Evolutionary conservation across 495 filamentous ascomycete species (phyloP).

Genomic region (Talaromyces nanjingensis): DNA sequence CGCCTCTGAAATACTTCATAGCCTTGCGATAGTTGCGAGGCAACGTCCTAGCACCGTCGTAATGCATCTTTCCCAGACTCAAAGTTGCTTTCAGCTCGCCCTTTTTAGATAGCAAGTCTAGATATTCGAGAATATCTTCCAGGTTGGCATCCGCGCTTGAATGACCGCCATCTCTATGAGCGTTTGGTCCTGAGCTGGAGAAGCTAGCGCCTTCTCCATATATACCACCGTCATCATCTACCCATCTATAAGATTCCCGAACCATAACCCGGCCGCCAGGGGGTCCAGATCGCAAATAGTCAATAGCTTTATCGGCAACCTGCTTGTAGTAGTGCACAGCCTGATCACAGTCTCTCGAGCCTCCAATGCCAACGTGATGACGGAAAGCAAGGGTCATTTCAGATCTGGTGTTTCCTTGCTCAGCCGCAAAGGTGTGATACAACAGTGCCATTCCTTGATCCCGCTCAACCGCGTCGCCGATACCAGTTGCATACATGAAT

Average conservation of each 20-base stretch:
- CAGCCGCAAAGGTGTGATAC: constrained; percentile 91
- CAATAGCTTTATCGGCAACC: constrained; percentile 89
- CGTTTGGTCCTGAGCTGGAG: constrained; percentile 83
- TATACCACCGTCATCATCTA: constrained; percentile 85
- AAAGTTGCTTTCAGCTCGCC: constrained; percentile 90
- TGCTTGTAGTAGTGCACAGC: constrained; percentile 84
- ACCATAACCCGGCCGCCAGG: constrained; percentile 79
- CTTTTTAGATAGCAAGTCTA: constrained; percentile 89
- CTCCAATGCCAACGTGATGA: constrained; percentile 78
- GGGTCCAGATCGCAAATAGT: constrained; percentile 77
- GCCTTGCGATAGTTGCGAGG: constrained; percentile 67
- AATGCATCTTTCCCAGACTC: constrained; percentile 79
- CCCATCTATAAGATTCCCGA: constrained; percentile 65
- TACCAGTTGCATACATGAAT: constrained; percentile 91
- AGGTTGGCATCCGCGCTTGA: constrained; percentile 74
- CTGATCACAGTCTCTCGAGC: constrained; percentile 76
- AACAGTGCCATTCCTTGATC: constrained; percentile 90
- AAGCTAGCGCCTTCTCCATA: constrained; percentile 93
- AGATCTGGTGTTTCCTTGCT: constrained; percentile 72
- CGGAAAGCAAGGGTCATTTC: constrained; percentile 94
- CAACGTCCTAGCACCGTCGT: constrained; percentile 75
- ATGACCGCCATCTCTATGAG: constrained; percentile 58
- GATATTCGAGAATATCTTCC: constrained; percentile 90
- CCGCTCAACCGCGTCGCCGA: constrained; percentile 72
- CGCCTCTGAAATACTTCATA: constrained; percentile 72